Percentiles rank a stretch among this genome's conserved stretches.
phyloP scores from a whole-genome alignment of 202 grass and related monocot genomes.

The Panicum hallii region DNA sequence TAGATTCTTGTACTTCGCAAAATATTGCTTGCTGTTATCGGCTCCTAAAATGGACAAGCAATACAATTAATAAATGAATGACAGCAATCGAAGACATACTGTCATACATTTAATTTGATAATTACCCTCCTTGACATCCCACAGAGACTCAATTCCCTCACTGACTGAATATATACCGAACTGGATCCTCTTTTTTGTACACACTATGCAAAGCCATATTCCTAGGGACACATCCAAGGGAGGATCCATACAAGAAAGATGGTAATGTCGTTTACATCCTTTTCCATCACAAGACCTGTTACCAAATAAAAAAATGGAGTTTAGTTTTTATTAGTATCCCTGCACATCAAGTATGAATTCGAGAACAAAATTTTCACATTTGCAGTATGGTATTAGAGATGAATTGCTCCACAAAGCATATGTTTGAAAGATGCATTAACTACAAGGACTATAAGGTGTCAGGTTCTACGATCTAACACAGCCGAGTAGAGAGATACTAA shows the following conservation, averaged over 20 bases:
- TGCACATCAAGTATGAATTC: slow-evolving; percentile 11
- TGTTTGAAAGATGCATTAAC: slow-evolving; percentile 1
- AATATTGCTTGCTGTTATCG: slow-evolving; percentile 67
- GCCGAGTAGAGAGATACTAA: not conserved
- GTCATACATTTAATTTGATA: slow-evolving; percentile 1
- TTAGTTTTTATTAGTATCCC: slow-evolving; percentile 32
- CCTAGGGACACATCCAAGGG: slow-evolving; percentile 63
- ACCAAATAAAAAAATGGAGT: slow-evolving; percentile 46
- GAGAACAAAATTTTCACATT: slow-evolving; percentile 31
- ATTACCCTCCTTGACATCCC: slow-evolving; percentile 90
- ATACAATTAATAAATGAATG: slow-evolving; percentile 38
- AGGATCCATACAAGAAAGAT: slow-evolving; percentile 79
- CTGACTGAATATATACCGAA: slow-evolving; percentile 67
- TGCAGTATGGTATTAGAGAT: slow-evolving; percentile 18
- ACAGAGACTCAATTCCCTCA: slow-evolving; percentile 79
- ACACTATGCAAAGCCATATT: slow-evolving; percentile 72
- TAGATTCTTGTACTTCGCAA: slow-evolving; percentile 88
- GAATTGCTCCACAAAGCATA: slow-evolving; percentile 10
- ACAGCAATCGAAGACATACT: slow-evolving; percentile 2
- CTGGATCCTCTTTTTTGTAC: slow-evolving; percentile 74
- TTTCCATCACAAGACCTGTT: slow-evolving; percentile 77
- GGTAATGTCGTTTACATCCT: slow-evolving; percentile 66
- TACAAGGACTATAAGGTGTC: not conserved
- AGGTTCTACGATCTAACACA: not conserved
- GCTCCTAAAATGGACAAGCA: slow-evolving; percentile 50